phyloP scores from a whole-genome alignment of 805 yeast species.

The Zygosaccharomyces siamensis region DNA sequence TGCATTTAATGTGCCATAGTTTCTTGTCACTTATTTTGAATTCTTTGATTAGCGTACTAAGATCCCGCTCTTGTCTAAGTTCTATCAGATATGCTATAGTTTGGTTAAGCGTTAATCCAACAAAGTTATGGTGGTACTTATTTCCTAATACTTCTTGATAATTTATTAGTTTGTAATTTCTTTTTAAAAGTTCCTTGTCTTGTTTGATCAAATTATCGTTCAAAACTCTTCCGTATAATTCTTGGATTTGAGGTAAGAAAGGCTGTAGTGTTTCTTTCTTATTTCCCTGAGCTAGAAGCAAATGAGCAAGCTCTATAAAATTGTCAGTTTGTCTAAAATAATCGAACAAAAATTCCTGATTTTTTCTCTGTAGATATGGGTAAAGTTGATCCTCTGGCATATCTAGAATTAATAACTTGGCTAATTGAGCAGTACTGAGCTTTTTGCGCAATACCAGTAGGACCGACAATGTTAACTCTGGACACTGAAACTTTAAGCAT shows the following conservation, averaged over 20 bases:
- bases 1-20: constrained; percentile 49
- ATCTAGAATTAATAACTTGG: constrained; percentile 49
- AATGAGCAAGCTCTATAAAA: constrained; percentile 42
- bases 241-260: constrained; percentile 33
- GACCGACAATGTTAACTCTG: constrained; percentile 47
- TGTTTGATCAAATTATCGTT: constrained; percentile 18
- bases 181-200: constrained; percentile 33
- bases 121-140: constrained; percentile 40
- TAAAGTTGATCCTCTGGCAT: constrained; percentile 36
- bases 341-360: constrained; percentile 43
- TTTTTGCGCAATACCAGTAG: constrained; percentile 49
- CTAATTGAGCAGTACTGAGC: constrained; percentile 61
- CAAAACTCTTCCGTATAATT: constrained; percentile 26
- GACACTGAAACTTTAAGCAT: constrained; percentile 56
- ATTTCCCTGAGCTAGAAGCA: constrained; percentile 35
- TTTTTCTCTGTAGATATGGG: constrained; percentile 33
- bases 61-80: constrained; percentile 46
- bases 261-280: constrained; percentile 34
- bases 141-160: constrained; percentile 43
- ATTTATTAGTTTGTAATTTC: constrained; percentile 41
- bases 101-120: constrained; percentile 42
- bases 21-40: constrained; percentile 56
- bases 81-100: constrained; percentile 45
- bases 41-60: constrained; percentile 45
- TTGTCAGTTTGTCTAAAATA: constrained; percentile 64